phyloP scores from a whole-genome alignment of 176 grass and related monocot species.

The Zoysia pacifica region DNA sequence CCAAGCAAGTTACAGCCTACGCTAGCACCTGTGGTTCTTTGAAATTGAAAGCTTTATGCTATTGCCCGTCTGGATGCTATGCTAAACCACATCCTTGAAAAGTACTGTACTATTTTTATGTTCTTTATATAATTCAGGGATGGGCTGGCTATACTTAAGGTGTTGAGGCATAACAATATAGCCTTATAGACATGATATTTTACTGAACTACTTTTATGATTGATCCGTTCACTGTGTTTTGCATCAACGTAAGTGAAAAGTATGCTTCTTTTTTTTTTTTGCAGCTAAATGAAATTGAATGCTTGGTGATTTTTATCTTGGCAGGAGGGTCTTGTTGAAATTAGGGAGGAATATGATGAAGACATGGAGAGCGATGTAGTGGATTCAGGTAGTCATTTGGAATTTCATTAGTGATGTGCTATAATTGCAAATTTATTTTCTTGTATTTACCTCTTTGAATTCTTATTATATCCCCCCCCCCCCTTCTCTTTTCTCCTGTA shows the following conservation, averaged over 20 bases:
- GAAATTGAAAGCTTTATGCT: conserved; percentile 11
- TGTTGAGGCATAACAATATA: not conserved
- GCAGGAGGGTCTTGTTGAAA: conserved; percentile 96
- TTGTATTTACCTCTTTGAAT: conserved; percentile 23
- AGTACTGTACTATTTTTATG: not conserved
- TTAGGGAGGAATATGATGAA: conserved; percentile 92
- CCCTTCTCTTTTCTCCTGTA: not conserved
- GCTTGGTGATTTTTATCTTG: conserved; percentile 26
- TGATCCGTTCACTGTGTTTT: conserved; percentile 1
- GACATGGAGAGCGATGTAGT: conserved; percentile 38
- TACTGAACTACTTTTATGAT: conserved; percentile 9
- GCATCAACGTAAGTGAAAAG: not conserved
- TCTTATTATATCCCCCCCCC: not conserved
- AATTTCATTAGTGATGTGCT: conserved; percentile 22
- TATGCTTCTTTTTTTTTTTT: conserved; percentile 29
- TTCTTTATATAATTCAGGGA: not conserved
- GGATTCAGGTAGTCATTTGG: conserved; percentile 46
- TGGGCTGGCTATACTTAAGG: not conserved
- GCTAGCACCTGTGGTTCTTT: not conserved
- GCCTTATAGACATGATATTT: not conserved
- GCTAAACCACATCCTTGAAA: conserved; percentile 19
- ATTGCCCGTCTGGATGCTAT: not conserved
- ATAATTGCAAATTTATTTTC: conserved; percentile 9
- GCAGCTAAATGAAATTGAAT: conserved; percentile 16
- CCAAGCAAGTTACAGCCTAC: not conserved